Conservation (phyloP, 331 rosid genomes). For the Malus hybrid region DNA sequence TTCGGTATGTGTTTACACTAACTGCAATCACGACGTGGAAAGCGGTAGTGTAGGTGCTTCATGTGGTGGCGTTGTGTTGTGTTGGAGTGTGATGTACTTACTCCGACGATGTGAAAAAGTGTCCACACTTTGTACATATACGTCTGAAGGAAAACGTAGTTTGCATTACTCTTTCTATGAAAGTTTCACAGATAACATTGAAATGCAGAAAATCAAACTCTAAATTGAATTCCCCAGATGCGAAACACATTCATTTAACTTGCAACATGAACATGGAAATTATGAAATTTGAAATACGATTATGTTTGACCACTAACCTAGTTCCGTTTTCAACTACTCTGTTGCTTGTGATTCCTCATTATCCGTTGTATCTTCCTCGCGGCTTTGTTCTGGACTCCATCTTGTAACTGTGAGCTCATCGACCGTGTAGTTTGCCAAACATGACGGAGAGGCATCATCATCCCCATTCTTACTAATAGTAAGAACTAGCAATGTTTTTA, state of each 20-base stretch:
- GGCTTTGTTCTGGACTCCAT: slow-evolving; percentile 57
- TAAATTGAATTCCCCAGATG: background rate
- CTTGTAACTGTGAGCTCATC: slow-evolving; percentile 43
- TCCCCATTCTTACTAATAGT: slow-evolving; percentile 29
- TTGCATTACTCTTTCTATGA: background rate
- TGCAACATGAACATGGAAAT: background rate
- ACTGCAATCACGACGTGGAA: too few species aligned
- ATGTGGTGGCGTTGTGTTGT: too few species aligned
- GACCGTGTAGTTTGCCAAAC: slow-evolving; percentile 26
- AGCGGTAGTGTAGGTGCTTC: too few species aligned
- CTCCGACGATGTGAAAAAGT: too few species aligned
- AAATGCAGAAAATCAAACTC: background rate
- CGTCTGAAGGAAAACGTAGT: too few species aligned
- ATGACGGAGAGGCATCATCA: slow-evolving; percentile 22
- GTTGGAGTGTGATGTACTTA: too few species aligned
- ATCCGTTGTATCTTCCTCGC: slow-evolving; percentile 28
- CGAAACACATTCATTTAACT: background rate
- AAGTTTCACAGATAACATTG: background rate
- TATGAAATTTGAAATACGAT: background rate
- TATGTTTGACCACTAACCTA: background rate
- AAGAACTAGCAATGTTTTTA: slow-evolving; percentile 47
- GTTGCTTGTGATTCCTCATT: background rate
- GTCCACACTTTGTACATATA: too few species aligned
- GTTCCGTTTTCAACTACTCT: background rate
- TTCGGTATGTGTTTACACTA: too few species aligned